phyloP scores from a whole-genome alignment of 371 early-diverging fungal genomes.

The Apophysomyces sp. region DNA sequence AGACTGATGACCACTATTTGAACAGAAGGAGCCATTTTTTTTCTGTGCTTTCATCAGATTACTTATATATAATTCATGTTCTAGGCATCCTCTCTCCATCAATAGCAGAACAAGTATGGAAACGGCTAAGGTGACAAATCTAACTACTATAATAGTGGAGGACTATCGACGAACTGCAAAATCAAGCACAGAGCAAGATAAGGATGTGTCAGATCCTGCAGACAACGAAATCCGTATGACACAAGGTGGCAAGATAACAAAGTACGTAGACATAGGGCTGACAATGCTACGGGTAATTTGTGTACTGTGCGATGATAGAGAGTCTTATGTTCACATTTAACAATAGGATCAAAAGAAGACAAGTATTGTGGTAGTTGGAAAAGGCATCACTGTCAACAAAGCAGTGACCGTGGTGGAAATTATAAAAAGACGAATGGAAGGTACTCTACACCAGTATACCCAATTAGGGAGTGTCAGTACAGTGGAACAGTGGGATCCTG shows the following conservation, averaged over 20 bases:
- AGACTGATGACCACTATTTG: neutral
- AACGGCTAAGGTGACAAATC: neutral
- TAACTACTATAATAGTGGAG: slow-evolving; percentile 30
- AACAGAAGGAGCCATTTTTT: neutral
- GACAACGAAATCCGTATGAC: slow-evolving; percentile 47
- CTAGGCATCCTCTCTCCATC: neutral
- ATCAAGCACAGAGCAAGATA: slow-evolving; percentile 11
- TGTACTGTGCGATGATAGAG: neutral
- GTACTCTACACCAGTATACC: slow-evolving; percentile 60
- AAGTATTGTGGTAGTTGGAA: slow-evolving; percentile 34
- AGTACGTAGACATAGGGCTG: slow-evolving; percentile 36
- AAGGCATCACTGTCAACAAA: slow-evolving; percentile 58
- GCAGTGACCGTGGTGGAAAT: slow-evolving; percentile 70
- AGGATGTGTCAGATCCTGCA: slow-evolving; percentile 20
- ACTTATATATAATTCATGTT: neutral
- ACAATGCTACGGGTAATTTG: slow-evolving; percentile 30
- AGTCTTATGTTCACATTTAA: neutral
- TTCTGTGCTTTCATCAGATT: neutral
- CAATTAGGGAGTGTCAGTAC: slow-evolving; percentile 55
- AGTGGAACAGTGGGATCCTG: slow-evolving; percentile 57
- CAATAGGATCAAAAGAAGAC: slow-evolving; percentile 18
- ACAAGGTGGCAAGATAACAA: slow-evolving; percentile 28
- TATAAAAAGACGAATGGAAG: slow-evolving; percentile 58
- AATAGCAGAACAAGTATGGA: neutral
- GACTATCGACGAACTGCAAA: slow-evolving; percentile 33